Evolutionary conservation across 2,329 filamentous ascomycete species (phyloP).

Genomic region (Nannizzia gypsea): DNA sequence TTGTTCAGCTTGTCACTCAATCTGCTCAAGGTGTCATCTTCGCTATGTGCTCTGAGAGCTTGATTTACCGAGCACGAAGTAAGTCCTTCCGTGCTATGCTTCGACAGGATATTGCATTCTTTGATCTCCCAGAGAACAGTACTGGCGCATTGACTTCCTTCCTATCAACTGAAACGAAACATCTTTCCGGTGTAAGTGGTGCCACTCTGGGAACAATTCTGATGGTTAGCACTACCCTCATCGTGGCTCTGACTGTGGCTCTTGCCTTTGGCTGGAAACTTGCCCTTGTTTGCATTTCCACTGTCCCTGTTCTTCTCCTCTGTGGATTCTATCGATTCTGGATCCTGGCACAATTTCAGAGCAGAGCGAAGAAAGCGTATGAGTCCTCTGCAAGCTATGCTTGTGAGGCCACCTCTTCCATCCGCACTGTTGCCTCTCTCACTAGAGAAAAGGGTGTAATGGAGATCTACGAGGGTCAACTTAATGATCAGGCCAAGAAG

Average conservation of each 20-base stretch:
- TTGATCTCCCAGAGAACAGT: conserved; percentile 80
- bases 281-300: conserved; percentile 67
- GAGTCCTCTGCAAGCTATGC: conserved; percentile 73
- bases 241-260: conserved; percentile 58
- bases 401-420: conserved; percentile 85
- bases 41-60: conserved; percentile 72
- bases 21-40: conserved; percentile 60
- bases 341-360: conserved; percentile 67
- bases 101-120: conserved; percentile 85
- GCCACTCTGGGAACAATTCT: conserved; percentile 77
- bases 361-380: conserved; percentile 67
- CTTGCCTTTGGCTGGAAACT: conserved; percentile 80
- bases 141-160: conserved; percentile 81
- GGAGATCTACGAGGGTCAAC: conserved; percentile 53
- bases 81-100: conserved; percentile 75
- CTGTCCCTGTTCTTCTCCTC: conserved; percentile 62
- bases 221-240: conserved; percentile 65
- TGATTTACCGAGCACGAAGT: conserved; percentile 73
- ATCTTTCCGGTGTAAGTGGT: conserved; percentile 77
- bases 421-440: conserved; percentile 83
- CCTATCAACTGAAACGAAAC: conserved; percentile 77
- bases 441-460: conserved; percentile 78
- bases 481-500: conserved; percentile 53
- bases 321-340: conserved; percentile 85
- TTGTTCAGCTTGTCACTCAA: conserved; percentile 60